Evolutionary conservation across 257 asterid species (phyloP).

Genomic region (Nicotiana benthamiana): DNA sequence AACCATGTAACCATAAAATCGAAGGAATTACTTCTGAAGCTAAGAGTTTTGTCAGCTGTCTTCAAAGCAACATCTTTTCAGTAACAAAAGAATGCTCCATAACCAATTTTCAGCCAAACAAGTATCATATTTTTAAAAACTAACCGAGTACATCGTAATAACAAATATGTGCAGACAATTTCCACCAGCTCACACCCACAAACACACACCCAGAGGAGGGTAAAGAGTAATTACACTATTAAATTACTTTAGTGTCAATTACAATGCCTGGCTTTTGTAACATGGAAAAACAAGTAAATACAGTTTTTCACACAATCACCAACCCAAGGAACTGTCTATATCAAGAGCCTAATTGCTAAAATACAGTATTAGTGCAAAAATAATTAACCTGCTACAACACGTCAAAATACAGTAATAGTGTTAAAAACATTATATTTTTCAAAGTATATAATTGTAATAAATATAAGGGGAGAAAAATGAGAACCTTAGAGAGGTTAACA

Average conservation of each 20-base stretch:
- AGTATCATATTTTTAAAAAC: not conserved
- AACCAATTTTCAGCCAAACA: not conserved
- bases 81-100: not conserved
- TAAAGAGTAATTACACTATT: not conserved
- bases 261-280: not conserved
- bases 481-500: slow-evolving; percentile 35
- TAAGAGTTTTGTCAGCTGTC: not conserved
- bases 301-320: not conserved
- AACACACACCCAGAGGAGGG: not conserved
- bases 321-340: not conserved
- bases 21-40: not conserved
- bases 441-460: not conserved
- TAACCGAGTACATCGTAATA: not conserved
- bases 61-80: not conserved
- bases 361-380: not conserved
- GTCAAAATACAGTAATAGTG: not conserved
- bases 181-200: not conserved
- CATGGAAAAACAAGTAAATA: not conserved
- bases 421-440: too few species aligned
- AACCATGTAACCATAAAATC: not conserved
- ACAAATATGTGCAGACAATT: not conserved
- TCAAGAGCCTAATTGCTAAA: not conserved
- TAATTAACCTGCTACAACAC: not conserved
- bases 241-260: not conserved
- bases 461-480: not conserved